Percentiles rank a stretch among this genome's conserved stretches.
phyloP scores from a whole-genome alignment of 495 filamentous ascomycete species.

The Penicillium silybi region DNA sequence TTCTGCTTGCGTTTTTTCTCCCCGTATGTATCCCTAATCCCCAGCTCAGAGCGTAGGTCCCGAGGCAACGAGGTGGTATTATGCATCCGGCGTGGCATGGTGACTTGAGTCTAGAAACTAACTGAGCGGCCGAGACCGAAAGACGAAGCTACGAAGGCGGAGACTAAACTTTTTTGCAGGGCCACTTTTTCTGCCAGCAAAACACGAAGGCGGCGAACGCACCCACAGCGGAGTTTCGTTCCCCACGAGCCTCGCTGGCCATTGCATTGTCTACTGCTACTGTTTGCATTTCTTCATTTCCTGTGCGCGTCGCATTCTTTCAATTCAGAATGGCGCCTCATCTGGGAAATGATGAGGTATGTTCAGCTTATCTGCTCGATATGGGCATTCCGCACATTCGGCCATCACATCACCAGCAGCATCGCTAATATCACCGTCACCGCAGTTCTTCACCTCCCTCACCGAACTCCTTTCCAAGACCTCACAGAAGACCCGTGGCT shows the following conservation, averaged over 20 bases:
- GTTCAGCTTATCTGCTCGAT: background rate
- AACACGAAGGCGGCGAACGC: constrained; percentile 19
- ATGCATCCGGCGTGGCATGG: constrained; percentile 43
- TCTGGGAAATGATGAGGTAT: constrained; percentile 73
- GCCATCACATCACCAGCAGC: constrained; percentile 10
- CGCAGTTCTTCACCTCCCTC: constrained; percentile 83
- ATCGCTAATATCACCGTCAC: constrained; percentile 15
- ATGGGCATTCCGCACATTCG: constrained; percentile 2
- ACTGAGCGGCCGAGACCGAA: background rate
- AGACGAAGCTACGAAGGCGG: constrained; percentile 6
- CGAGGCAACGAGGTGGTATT: constrained; percentile 63
- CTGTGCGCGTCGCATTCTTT: constrained; percentile 6
- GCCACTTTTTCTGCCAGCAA: constrained; percentile 16
- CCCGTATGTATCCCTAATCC: constrained; percentile 40
- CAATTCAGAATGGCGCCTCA: constrained; percentile 49
- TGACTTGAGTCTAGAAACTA: constrained; percentile 4
- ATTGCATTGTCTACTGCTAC: constrained; percentile 17
- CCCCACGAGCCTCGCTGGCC: constrained; percentile 16
- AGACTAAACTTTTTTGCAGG: constrained; percentile 24
- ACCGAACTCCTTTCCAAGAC: constrained; percentile 65
- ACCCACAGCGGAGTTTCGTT: constrained; percentile 26
- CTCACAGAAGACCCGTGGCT: constrained; percentile 67
- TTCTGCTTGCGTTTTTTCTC: constrained; percentile 38
- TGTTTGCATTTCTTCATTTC: constrained; percentile 12
- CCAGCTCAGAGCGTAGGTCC: constrained; percentile 55